Evolutionary conservation across 2,329 filamentous ascomycete genomes (phyloP).

Genomic region (Proliferodiscus dingleyae): DNA sequence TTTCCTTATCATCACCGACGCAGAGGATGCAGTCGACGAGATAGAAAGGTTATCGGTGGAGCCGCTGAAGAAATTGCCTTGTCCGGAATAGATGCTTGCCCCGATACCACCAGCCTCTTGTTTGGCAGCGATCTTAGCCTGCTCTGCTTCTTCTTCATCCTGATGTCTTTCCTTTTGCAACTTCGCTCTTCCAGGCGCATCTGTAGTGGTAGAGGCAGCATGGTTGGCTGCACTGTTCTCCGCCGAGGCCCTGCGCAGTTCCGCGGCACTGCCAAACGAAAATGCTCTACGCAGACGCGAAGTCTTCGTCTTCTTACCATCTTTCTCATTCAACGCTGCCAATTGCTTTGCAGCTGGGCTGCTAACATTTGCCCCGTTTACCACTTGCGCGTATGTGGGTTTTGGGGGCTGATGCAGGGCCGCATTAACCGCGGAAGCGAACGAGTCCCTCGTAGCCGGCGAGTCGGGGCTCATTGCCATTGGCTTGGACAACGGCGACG

Average conservation of each 20-base stretch:
- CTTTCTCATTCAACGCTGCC: constrained; percentile 80
- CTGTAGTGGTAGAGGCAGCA: constrained; percentile 16
- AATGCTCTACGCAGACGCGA: constrained; percentile 85
- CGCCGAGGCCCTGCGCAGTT: constrained; percentile 71
- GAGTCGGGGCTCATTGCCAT: constrained; percentile 56
- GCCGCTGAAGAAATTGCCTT: constrained; percentile 76
- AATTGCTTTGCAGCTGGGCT: constrained; percentile 76
- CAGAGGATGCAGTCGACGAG: constrained; percentile 83
- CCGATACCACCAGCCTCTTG: constrained; percentile 92
- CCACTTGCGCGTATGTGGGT: constrained; percentile 29
- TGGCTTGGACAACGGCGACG: constrained; percentile 71
- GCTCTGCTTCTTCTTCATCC: constrained; percentile 73
- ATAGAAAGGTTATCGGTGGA: constrained; percentile 95
- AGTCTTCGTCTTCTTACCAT: constrained; percentile 76
- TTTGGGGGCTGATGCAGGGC: constrained; percentile 29
- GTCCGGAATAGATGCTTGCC: constrained; percentile 86
- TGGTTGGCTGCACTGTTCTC: constrained; percentile 47
- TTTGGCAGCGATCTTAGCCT: constrained; percentile 83
- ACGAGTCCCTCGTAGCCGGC: constrained; percentile 38
- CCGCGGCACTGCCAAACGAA: constrained; percentile 92
- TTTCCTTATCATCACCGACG: constrained; percentile 92
- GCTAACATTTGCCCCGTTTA: constrained; percentile 32
- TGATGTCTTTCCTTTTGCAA: constrained; percentile 59
- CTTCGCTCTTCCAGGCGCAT: constrained; percentile 44
- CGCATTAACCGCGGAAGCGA: constrained; percentile 33